A percentile compares a stretch with the other conserved stretches of the same genome.
Evolutionary conservation across 306 rosid genomes (phyloP).

Genomic region (Vicia sativa): DNA sequence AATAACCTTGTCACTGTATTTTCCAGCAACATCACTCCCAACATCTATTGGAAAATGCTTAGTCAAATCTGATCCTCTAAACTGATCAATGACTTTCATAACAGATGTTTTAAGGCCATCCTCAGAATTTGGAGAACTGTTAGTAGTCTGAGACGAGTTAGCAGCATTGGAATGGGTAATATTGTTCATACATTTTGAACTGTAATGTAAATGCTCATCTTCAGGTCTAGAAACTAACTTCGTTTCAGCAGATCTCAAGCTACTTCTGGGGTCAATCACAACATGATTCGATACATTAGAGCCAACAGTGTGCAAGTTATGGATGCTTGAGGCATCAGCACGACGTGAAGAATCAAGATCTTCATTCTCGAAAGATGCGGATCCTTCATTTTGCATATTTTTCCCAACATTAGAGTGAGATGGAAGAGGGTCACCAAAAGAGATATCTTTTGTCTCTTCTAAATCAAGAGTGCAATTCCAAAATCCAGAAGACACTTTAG

Average conservation of each 20-base stretch:
- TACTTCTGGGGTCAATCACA: conserved; percentile 35
- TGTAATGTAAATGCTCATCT: conserved; percentile 40
- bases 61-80: conserved; percentile 65
- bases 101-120: conserved; percentile 62
- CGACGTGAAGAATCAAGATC: conserved; percentile 35
- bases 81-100: conserved; percentile 65
- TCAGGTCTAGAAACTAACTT: conserved; percentile 43
- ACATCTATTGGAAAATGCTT: conserved; percentile 41
- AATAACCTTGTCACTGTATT: conserved; percentile 66
- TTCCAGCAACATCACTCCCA: conserved; percentile 58
- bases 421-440: conserved; percentile 29
- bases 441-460: conserved; percentile 35
- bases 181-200: conserved; percentile 44
- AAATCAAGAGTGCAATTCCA: conserved; percentile 54
- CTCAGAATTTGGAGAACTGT: conserved; percentile 50
- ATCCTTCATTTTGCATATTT: conserved; percentile 36
- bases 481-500: conserved; percentile 55
- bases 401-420: conserved; percentile 35
- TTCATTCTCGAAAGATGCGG: conserved; percentile 42
- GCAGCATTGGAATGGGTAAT: conserved; percentile 48
- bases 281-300: conserved; percentile 47
- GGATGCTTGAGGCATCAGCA: conserved; percentile 42
- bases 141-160: conserved; percentile 48
- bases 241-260: conserved; percentile 49
- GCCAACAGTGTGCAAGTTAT: conserved; percentile 42